These are phyloP conservation scores for Fusarium sp. DNA, from an alignment of 2,329 filamentous ascomycete genomes.

Conservation along the genomic window DNA sequence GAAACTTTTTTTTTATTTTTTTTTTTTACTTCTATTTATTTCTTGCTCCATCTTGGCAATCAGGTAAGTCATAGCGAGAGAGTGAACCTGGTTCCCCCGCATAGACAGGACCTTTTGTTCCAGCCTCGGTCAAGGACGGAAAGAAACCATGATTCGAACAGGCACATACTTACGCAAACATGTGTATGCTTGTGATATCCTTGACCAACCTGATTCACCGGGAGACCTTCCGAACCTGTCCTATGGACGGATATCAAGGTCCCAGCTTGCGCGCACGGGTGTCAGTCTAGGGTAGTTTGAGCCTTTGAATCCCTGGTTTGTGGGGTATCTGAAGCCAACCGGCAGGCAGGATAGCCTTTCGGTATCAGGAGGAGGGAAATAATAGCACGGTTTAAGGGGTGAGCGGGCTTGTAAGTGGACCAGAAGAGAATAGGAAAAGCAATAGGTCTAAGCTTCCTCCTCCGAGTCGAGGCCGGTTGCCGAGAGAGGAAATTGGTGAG, in stretches of 20 bases:
- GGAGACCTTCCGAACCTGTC: neutral
- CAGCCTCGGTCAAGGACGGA: neutral
- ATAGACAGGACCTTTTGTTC: neutral
- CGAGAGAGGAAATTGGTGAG: constrained; percentile 4
- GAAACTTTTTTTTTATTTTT: neutral
- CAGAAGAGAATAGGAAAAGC: neutral
- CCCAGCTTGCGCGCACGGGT: neutral
- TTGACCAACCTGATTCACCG: neutral
- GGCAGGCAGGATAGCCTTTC: neutral
- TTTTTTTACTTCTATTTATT: neutral
- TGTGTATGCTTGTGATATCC: neutral
- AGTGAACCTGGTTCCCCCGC: neutral
- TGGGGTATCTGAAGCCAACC: neutral
- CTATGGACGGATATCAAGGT: neutral
- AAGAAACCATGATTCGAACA: neutral
- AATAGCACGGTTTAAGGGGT: neutral
- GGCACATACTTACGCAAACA: neutral
- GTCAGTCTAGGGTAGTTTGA: neutral
- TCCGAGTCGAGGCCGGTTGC: neutral
- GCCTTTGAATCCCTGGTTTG: neutral
- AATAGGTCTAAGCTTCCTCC: neutral
- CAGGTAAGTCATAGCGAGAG: neutral
- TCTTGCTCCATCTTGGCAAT: too few species aligned
- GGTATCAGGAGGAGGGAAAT: neutral
- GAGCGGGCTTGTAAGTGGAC: neutral